Conservation (phyloP, 441 rosid species). For the Rhodomyrtus psidioides region DNA sequence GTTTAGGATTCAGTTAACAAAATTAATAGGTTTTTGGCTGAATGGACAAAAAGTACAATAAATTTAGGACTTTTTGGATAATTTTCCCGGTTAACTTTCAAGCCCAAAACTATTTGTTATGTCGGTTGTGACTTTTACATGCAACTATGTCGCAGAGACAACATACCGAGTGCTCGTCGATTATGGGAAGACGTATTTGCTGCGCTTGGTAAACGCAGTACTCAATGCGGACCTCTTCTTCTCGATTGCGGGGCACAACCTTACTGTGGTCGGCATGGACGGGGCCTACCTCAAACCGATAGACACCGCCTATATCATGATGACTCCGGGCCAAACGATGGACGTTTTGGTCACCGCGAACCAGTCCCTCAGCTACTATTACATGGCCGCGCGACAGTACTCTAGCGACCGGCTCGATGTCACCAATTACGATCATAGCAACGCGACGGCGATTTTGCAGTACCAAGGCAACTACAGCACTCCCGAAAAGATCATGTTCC, state of each 20-base stretch:
- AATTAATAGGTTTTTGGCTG: too few relatives aligned
- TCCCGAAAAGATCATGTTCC: neutral
- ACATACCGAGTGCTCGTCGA: neutral
- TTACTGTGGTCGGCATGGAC: slow-evolving; percentile 21
- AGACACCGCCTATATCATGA: slow-evolving; percentile 1
- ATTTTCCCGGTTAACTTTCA: neutral
- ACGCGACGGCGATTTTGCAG: slow-evolving; percentile 17
- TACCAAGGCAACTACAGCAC: slow-evolving; percentile 12
- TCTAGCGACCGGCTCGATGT: neutral
- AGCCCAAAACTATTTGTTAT: neutral
- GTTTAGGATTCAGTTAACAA: too few relatives aligned
- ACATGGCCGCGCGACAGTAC: slow-evolving; percentile 14
- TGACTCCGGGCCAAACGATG: slow-evolving; percentile 25
- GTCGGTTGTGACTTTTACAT: neutral
- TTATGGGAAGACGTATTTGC: neutral
- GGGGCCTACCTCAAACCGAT: slow-evolving; percentile 21
- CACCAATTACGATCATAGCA: slow-evolving; percentile 6
- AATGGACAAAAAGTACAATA: too few relatives aligned
- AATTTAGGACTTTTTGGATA: too few relatives aligned
- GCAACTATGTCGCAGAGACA: neutral
- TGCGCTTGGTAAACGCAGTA: slow-evolving; percentile 12
- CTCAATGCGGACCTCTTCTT: slow-evolving; percentile 18
- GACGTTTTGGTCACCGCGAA: slow-evolving; percentile 19
- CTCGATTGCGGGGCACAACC: slow-evolving; percentile 14
- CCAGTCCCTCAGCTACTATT: slow-evolving; percentile 11